These are phyloP conservation scores for Daldinia loculata DNA, from an alignment of 495 filamentous ascomycete genomes.

Conservation along the genomic window DNA sequence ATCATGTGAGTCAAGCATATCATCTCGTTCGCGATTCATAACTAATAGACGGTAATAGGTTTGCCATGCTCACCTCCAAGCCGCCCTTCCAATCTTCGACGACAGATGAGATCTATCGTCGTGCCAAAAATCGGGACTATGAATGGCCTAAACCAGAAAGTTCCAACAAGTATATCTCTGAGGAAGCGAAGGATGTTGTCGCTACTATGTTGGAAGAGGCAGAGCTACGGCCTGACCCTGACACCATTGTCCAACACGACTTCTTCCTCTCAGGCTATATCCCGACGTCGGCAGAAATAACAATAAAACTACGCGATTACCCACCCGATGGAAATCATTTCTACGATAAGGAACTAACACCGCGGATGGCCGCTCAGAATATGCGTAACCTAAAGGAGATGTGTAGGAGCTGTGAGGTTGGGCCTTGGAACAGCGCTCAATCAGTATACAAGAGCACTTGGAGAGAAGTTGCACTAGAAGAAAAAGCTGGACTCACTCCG, in stretches of 20 bases:
- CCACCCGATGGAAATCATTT: constrained; percentile 57
- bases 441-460: constrained; percentile 66
- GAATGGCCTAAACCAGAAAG: constrained; percentile 72
- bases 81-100: constrained; percentile 89
- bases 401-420: constrained; percentile 58
- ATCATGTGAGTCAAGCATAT: constrained; percentile 73
- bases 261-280: constrained; percentile 78
- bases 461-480: constrained; percentile 74
- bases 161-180: constrained; percentile 59
- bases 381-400: constrained; percentile 52
- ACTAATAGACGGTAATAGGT: constrained; percentile 57
- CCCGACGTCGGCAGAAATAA: constrained; percentile 60
- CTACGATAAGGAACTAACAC: constrained; percentile 46
- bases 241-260: constrained; percentile 81
- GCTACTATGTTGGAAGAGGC: constrained; percentile 77
- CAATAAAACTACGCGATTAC: constrained; percentile 57
- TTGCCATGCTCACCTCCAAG: constrained; percentile 89
- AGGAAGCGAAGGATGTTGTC: constrained; percentile 80
- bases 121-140: constrained; percentile 74
- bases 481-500: constrained; percentile 73
- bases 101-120: constrained; percentile 84
- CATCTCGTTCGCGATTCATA: background rate
- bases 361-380: constrained; percentile 44
- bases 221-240: constrained; percentile 75
- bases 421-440: constrained; percentile 55